Percentiles rank a stretch among this genome's conserved stretches.
phyloP scores from a whole-genome alignment of 495 filamentous ascomycete species.

The Cenococcum geophilum region DNA sequence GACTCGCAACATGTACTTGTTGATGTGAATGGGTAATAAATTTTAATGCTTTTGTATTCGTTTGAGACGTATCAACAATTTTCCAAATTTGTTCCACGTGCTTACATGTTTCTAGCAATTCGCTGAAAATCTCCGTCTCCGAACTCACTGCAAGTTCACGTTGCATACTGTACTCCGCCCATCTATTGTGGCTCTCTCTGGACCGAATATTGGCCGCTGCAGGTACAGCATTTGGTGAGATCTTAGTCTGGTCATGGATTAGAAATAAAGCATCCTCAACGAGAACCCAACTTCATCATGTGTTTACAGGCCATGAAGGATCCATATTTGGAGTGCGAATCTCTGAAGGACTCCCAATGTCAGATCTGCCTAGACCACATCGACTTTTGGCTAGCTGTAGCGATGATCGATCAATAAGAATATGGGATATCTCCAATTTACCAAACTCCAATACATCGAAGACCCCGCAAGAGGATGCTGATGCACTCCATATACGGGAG shows the following conservation, averaged over 20 bases:
- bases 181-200: conserved; percentile 53
- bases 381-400: conserved; percentile 83
- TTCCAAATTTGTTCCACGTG: not conserved
- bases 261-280: not conserved
- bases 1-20: not conserved
- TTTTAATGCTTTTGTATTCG: too few species aligned
- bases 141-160: conserved; percentile 61
- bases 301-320: conserved; percentile 85
- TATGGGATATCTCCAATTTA: conserved; percentile 74
- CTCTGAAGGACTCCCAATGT: conserved; percentile 50
- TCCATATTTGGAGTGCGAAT: conserved; percentile 86
- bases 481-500: conserved; percentile 37
- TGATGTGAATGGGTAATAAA: not conserved
- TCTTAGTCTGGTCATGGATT: conserved; percentile 76
- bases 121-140: not conserved
- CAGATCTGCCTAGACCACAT: conserved; percentile 36
- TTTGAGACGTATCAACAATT: conserved; percentile 9
- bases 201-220: conserved; percentile 67
- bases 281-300: conserved; percentile 48
- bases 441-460: conserved; percentile 21
- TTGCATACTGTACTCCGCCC: conserved; percentile 83
- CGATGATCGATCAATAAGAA: conserved; percentile 82
- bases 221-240: conserved; percentile 90
- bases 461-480: not conserved
- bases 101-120: conserved; percentile 2